These are phyloP conservation scores for Decorospora gaudefroyi DNA, from an alignment of 2,329 filamentous ascomycete genomes.

Conservation along the genomic window DNA sequence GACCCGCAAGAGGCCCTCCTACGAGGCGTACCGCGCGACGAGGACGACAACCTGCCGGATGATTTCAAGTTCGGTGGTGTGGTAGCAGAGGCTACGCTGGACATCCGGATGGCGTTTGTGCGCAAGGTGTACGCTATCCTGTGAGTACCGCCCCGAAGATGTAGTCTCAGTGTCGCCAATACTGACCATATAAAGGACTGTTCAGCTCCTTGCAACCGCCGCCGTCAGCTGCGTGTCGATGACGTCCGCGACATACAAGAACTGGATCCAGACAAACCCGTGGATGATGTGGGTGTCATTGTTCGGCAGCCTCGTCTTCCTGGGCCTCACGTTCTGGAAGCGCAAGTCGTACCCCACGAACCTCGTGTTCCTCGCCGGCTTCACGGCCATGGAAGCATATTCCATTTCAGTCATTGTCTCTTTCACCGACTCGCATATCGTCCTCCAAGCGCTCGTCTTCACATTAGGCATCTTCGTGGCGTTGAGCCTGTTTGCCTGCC, in stretches of 20 bases:
- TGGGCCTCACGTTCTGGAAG: conserved; percentile 49
- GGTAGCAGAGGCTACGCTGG: conserved; percentile 89
- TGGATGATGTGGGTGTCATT: conserved; percentile 88
- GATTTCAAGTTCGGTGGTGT: conserved; percentile 98
- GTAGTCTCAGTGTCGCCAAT: not conserved
- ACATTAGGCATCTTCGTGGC: conserved; percentile 71
- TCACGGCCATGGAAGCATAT: conserved; percentile 93
- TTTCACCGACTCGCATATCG: conserved; percentile 81
- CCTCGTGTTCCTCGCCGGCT: conserved; percentile 85
- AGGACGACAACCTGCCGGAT: conserved; percentile 90
- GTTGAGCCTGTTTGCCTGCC: conserved; percentile 83
- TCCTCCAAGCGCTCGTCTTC: conserved; percentile 86
- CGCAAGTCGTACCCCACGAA: conserved; percentile 82
- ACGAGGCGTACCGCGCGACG: conserved; percentile 68
- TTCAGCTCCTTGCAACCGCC: conserved; percentile 85
- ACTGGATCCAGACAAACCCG: conserved; percentile 82
- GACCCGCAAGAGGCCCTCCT: conserved; percentile 63
- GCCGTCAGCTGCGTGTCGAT: conserved; percentile 83
- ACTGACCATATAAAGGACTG: conserved; percentile 60
- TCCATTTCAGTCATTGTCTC: conserved; percentile 89
- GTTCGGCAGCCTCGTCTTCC: conserved; percentile 44
- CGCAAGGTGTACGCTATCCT: conserved; percentile 98
- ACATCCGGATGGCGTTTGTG: conserved; percentile 95
- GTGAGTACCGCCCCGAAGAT: conserved; percentile 48
- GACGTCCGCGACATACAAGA: conserved; percentile 76